Conservation (phyloP, 2,329 filamentous ascomycete species). For the Monilinia aucupariae region DNA sequence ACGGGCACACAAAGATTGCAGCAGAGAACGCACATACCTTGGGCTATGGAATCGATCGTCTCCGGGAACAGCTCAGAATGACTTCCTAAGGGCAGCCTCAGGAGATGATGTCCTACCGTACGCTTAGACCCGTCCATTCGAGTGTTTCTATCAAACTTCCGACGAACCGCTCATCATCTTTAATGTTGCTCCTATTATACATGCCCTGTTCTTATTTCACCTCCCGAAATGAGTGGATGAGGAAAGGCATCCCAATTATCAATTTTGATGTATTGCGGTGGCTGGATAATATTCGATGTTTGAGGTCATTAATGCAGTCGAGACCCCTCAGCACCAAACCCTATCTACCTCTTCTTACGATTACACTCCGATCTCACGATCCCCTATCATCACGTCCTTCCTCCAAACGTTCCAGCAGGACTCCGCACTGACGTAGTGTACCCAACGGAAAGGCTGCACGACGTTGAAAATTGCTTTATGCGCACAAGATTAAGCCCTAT, state of each 20-base stretch:
- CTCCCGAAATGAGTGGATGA: background rate
- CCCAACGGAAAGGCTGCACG: background rate
- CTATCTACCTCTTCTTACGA: background rate
- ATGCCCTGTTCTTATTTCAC: background rate
- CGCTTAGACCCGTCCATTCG: background rate
- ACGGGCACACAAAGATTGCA: background rate
- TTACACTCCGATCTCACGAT: background rate
- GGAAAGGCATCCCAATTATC: background rate
- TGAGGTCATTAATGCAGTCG: background rate
- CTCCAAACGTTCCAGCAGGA: constrained; percentile 2
- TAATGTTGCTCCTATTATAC: background rate
- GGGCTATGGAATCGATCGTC: background rate
- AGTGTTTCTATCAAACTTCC: background rate
- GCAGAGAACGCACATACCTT: background rate
- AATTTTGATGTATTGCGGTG: background rate
- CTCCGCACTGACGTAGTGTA: constrained; percentile 4
- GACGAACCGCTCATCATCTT: background rate
- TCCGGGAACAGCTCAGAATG: background rate
- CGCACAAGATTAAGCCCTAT: constrained; percentile 8
- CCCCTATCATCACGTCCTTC: background rate
- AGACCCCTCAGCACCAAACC: background rate
- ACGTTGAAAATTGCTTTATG: background rate
- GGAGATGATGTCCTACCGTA: background rate
- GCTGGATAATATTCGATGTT: background rate
- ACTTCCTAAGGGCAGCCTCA: background rate